Evolutionary conservation across 768 basidiomycete genomes (phyloP).

Genomic region (Suillus weaverae): DNA sequence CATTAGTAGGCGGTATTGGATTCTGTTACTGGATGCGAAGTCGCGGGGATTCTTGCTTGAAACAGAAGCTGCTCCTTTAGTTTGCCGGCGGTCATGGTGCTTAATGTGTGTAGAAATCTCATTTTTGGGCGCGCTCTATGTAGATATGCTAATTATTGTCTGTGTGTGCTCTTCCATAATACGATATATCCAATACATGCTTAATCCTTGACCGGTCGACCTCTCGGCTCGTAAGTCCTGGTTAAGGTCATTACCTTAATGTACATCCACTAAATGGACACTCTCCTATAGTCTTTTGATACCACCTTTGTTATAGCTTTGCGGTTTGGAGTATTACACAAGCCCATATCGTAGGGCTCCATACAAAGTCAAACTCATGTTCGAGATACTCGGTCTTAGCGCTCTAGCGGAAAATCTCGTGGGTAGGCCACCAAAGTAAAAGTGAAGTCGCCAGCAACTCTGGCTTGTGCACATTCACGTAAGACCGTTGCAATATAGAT

Average conservation of each 20-base stretch:
- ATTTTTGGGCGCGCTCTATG: not conserved
- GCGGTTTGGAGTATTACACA: not conserved
- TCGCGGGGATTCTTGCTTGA: not conserved
- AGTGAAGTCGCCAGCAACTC: not conserved
- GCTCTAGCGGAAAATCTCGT: not conserved
- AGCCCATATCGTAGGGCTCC: not conserved
- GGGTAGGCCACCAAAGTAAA: not conserved
- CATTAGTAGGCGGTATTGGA: not conserved
- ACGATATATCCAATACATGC: not conserved
- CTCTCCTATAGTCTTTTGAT: not conserved
- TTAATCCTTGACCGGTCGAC: no score
- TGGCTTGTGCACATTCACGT: not conserved
- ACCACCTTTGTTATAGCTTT: not conserved
- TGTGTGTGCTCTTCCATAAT: not conserved
- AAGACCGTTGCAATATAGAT: not conserved
- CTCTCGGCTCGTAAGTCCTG: not conserved
- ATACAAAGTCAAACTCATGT: not conserved
- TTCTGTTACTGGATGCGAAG: not conserved
- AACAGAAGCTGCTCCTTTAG: not conserved
- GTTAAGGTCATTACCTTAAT: not conserved
- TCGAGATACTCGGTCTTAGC: not conserved
- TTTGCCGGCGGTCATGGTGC: not conserved
- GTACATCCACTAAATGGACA: not conserved
- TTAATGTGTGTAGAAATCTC: not conserved
- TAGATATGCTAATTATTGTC: not conserved